Evolutionary conservation across 1,284 basidiomycete genomes (phyloP).

Genomic region (Apiotrichum montevideense): DNA sequence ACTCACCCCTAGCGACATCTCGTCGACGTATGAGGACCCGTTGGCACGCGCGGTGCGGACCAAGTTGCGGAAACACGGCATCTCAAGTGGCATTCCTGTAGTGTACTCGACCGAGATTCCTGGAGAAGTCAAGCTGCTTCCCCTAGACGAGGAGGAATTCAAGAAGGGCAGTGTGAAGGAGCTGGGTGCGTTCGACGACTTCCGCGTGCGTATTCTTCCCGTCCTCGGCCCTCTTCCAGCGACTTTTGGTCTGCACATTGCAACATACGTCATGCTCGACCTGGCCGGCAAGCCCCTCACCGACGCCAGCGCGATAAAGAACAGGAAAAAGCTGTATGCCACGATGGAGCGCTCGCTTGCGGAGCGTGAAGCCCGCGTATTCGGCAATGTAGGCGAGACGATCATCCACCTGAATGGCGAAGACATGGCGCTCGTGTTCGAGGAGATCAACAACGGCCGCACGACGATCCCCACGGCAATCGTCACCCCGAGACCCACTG

Average conservation of each 20-base stretch:
- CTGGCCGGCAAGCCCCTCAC: conserved; percentile 72
- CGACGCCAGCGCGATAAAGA: conserved; percentile 75
- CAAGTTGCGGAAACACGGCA: conserved; percentile 64
- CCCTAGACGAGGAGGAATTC: conserved; percentile 87
- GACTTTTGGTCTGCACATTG: conserved; percentile 80
- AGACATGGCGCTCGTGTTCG: conserved; percentile 74
- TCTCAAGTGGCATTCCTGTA: conserved; percentile 75
- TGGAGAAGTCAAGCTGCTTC: conserved; percentile 74
- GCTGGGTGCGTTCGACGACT: conserved; percentile 86
- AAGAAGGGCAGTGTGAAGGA: conserved; percentile 84
- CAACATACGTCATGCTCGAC: conserved; percentile 77
- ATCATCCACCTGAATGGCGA: conserved; percentile 58
- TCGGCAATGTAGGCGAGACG: conserved; percentile 54
- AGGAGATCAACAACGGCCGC: conserved; percentile 76
- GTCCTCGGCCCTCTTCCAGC: conserved; percentile 62
- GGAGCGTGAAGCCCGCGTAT: conserved; percentile 53
- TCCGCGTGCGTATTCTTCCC: conserved; percentile 57
- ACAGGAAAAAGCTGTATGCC: conserved; percentile 75
- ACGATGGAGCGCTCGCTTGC: conserved; percentile 69
- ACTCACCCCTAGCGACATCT: conserved; percentile 64
- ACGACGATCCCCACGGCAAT: conserved; percentile 68
- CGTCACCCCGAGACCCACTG: conserved; percentile 53
- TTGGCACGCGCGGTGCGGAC: conserved; percentile 84
- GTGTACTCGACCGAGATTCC: conserved; percentile 95
- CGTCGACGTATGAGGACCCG: conserved; percentile 87